Base-by-base conservation (phyloP, 768 basidiomycete genomes). In the Amanita rubescens region DNA sequence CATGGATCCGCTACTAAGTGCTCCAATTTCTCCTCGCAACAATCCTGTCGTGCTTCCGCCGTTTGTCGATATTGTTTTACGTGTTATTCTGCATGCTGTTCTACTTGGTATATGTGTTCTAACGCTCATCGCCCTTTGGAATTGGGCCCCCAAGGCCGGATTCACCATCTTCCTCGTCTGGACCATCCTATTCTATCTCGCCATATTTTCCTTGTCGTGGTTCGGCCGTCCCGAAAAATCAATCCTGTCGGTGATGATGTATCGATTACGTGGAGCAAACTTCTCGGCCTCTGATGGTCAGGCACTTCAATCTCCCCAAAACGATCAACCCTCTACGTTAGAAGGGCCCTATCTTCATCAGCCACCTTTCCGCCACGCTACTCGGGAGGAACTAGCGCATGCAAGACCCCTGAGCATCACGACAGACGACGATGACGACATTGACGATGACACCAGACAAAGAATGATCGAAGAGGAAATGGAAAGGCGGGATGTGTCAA, bases 391-490 rank as follows among this genome's bases (percentile, higher is more conserved):
- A 10, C 58, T 64, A 27, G 67, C 69, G 25, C 56, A 70, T 54
- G 65, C 70, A 17, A 71, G 67, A n/a, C 78, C 75, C 42, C 73
- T 72, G 48, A 79, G 75, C 56, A 71, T 71, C 45, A 81, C 79
- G 32, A 75, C 74, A 6, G 84, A 82, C 50, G 79, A 79, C 10
- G 74, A 80, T 9, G 84, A 87, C 17, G 83, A 85, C 44, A 71
- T 85, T 52, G 88, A 90, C 58, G 88, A 90, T 58, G 81, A 85
- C 46, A 76, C 81, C 11, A 74, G 82, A 55, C 88, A 90, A 64
- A 75, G 81, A 55, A 74, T 80, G 59, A 89, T 90, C 32, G 90
- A 91, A 63, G 83, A 85, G 54, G 89, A 91, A 67, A 87, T 92
- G 78, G 81, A 75, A 35, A 75, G 88, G 59, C 78, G 90, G 46